Evolutionary conservation across 208 protist genomes (phyloP).

Genomic region (Leishmania tropica): DNA sequence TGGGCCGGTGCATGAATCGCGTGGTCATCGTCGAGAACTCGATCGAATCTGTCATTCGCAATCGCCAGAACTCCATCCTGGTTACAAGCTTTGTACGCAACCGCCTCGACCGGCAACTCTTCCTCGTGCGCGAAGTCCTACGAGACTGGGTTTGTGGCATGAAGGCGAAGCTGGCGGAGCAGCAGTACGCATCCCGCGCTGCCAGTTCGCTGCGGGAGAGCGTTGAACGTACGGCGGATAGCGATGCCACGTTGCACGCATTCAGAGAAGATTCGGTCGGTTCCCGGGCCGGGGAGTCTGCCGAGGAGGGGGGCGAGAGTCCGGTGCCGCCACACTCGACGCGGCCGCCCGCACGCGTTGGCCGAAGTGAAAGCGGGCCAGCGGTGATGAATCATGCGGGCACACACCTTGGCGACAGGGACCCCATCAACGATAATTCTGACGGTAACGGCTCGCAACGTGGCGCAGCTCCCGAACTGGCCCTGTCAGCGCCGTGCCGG

Average conservation of each 20-base stretch:
- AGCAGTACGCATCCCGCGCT: neutral
- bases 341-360: neutral
- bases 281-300: neutral
- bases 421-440: neutral
- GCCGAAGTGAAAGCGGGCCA: neutral
- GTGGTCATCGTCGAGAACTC: constrained; percentile 92
- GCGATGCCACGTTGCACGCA: neutral
- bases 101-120: constrained; percentile 69
- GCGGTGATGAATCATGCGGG: too few species aligned
- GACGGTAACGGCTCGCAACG: neutral
- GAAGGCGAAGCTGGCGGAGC: constrained; percentile 18
- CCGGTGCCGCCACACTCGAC: constrained; percentile 17
- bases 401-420: neutral
- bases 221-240: neutral
- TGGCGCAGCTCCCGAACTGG: neutral
- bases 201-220: constrained; percentile 1
- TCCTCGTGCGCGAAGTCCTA: constrained; percentile 67
- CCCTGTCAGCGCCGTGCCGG: neutral
- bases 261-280: neutral
- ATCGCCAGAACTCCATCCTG: constrained; percentile 81
- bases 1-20: constrained; percentile 74
- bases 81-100: constrained; percentile 87
- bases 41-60: constrained; percentile 78
- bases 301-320: constrained; percentile 20
- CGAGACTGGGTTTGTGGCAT: constrained; percentile 65